Evolutionary conservation across 345 rosid genomes (phyloP), one percentile per base, ranked within the genome.

Genomic region (Moricandia arvensis): DNA sequence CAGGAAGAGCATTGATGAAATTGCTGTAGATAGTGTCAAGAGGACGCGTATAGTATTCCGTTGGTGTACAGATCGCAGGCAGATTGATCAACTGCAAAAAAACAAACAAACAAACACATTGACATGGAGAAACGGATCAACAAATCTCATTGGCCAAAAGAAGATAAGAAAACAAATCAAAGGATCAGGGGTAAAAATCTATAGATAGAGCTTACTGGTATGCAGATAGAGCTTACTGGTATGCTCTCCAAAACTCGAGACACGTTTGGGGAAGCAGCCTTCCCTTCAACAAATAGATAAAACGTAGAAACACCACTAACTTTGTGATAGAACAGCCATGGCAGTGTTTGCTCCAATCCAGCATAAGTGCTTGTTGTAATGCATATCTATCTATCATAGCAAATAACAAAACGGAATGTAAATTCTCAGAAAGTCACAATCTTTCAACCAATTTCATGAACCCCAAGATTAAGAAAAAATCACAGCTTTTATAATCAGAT

Each of bases 251-350:
- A 76, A 53, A 92, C 91, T 80, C 81, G 85, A 57, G 99, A 86
- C 2, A 90, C 94, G 29, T 82, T 59, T 15, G 82, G 86, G 2
- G 93, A 80, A 53, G 98, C 93, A 77, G 98, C 99, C 78, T 89
- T 92, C 37, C 99, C 99, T 58, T 95, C 98, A 77, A 95, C 98
- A 33, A 95, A 95, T 33, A 95, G 89, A 60, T 89, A 87, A 80
- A 92, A 92, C 8, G 82, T 82, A 8, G 98, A 92, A 80, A 90
- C 91, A 17, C 98, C 99, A 73, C 87, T 85, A 71, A 88, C 97
- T 82, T 92, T 95, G 82, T 95, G 98, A 81, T 83, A 92, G 72
- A 83, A 92, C 11, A 92, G 74, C 99, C 99, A 95, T 0, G 97
- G 99, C 33, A 95, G 60, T 47, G 79, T 92, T 80, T 92, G 98